Evolutionary conservation across 306 rosid genomes (phyloP).

Genomic region (Senna tora): DNA sequence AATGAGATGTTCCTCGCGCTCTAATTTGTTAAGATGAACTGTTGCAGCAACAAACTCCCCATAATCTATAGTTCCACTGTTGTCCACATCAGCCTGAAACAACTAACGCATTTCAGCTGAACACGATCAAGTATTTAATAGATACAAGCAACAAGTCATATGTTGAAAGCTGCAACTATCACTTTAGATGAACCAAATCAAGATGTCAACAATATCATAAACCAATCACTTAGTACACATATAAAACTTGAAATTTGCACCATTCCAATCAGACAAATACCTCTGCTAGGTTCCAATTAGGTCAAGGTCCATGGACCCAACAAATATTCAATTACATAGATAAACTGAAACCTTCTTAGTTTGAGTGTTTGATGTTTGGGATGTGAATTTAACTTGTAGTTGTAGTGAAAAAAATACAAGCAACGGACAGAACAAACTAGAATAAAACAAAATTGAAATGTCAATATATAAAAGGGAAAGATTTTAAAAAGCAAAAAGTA

Average conservation of each 20-base stretch:
- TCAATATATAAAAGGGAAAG: conserved; percentile 16
- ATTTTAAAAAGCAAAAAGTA: background rate
- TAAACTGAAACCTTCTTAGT: background rate
- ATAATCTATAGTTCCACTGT: conserved; percentile 93
- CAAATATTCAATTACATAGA: conserved; percentile 2
- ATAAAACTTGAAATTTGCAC: background rate
- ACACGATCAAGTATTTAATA: conserved; percentile 30
- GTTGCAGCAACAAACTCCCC: conserved; percentile 98
- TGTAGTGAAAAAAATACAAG: conserved; percentile 11
- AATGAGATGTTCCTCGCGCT: conserved; percentile 93
- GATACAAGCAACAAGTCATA: conserved; percentile 18
- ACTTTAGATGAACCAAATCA: conserved; percentile 18
- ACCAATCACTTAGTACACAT: background rate
- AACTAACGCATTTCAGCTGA: conserved; percentile 46
- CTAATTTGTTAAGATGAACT: conserved; percentile 94
- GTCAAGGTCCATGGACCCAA: conserved; percentile 22
- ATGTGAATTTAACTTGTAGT: background rate
- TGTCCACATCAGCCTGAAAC: conserved; percentile 95
- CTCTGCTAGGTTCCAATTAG: conserved; percentile 10
- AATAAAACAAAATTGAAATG: background rate
- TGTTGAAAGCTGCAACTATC: conserved; percentile 6
- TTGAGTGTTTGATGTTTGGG: background rate
- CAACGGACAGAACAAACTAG: conserved; percentile 14
- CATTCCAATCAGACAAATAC: background rate
- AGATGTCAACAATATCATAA: conserved; percentile 1